Evolutionary conservation across 2,329 filamentous ascomycete genomes (phyloP).

Genomic region (Akanthomyces lecanii): DNA sequence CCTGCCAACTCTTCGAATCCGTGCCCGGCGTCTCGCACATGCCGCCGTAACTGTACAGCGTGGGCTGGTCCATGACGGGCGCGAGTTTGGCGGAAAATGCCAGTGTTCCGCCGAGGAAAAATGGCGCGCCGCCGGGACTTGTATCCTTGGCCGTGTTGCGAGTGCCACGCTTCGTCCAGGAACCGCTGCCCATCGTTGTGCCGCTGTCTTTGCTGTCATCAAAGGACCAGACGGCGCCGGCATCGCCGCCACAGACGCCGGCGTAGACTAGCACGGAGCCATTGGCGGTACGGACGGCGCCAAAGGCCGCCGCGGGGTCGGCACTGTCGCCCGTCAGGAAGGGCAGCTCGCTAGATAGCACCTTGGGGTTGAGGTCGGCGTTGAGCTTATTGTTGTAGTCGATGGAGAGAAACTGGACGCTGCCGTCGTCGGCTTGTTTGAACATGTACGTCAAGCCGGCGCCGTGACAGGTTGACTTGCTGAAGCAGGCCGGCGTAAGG

Average conservation of each 20-base stretch:
- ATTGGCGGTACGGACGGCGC: slow-evolving; percentile 60
- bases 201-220: slow-evolving; percentile 38
- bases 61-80: slow-evolving; percentile 48
- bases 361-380: slow-evolving; percentile 42
- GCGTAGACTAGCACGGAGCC: slow-evolving; percentile 71
- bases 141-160: slow-evolving; percentile 21
- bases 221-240: slow-evolving; percentile 65
- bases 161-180: slow-evolving; percentile 26
- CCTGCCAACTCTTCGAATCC: slow-evolving; percentile 54
- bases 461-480: slow-evolving; percentile 35
- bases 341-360: slow-evolving; percentile 54
- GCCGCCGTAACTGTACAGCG: slow-evolving; percentile 76
- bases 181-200: slow-evolving; percentile 21
- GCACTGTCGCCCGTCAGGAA: slow-evolving; percentile 52
- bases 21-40: slow-evolving; percentile 66
- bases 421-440: slow-evolving; percentile 42
- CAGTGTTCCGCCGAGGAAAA: slow-evolving; percentile 53
- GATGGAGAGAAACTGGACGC: slow-evolving; percentile 57
- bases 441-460: slow-evolving; percentile 66
- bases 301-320: slow-evolving; percentile 52
- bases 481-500: slow-evolving; percentile 49
- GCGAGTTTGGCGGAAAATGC: slow-evolving; percentile 62
- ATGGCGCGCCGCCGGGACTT: slow-evolving; percentile 34
- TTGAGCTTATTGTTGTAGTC: slow-evolving; percentile 58
- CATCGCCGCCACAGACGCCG: slow-evolving; percentile 62